These are phyloP conservation scores for Jaminaea rosea DNA, from an alignment of 1,284 basidiomycete species.

Conservation along the genomic window DNA sequence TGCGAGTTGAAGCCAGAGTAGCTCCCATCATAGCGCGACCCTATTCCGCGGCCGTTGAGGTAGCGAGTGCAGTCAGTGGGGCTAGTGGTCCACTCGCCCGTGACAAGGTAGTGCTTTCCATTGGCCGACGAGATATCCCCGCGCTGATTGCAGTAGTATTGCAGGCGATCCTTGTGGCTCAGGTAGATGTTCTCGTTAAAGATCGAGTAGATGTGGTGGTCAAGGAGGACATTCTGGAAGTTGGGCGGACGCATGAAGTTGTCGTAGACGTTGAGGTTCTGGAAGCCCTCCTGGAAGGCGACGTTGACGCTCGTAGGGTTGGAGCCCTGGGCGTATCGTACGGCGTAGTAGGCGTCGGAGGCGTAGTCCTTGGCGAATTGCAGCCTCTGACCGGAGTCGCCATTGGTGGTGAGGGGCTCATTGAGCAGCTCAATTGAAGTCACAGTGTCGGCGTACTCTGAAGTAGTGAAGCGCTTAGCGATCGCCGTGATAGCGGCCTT, in stretches of 20 bases:
- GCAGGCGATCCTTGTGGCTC: slow-evolving; percentile 23
- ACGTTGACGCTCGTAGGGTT: slow-evolving; percentile 17
- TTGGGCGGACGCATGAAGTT: slow-evolving; percentile 58
- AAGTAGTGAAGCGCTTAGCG: slow-evolving; percentile 21
- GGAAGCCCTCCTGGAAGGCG: slow-evolving; percentile 77
- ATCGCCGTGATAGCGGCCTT: slow-evolving; percentile 59
- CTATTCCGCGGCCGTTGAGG: slow-evolving; percentile 57
- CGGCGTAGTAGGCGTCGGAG: slow-evolving; percentile 30
- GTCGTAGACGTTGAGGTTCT: slow-evolving; percentile 64
- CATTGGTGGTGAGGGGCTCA: slow-evolving; percentile 22
- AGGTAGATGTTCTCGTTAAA: slow-evolving; percentile 19
- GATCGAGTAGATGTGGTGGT: slow-evolving; percentile 50
- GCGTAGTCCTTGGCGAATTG: slow-evolving; percentile 27
- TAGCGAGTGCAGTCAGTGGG: slow-evolving; percentile 76
- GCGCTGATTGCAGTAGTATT: slow-evolving; percentile 33
- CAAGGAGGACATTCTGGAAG: slow-evolving; percentile 64
- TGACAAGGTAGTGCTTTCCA: slow-evolving; percentile 28
- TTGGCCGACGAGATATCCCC: slow-evolving; percentile 22
- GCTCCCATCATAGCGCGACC: slow-evolving; percentile 72
- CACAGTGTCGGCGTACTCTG: slow-evolving; percentile 29
- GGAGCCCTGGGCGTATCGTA: slow-evolving; percentile 21
- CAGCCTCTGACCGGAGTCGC: slow-evolving; percentile 8
- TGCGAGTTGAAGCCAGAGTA: slow-evolving; percentile 50
- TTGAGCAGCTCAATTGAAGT: slow-evolving; percentile 36
- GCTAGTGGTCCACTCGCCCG: slow-evolving; percentile 52